Percentiles rank a stretch among this genome's conserved stretches.
phyloP scores from a whole-genome alignment of 1,139 yeast species.

The Geotrichum fermentans region DNA sequence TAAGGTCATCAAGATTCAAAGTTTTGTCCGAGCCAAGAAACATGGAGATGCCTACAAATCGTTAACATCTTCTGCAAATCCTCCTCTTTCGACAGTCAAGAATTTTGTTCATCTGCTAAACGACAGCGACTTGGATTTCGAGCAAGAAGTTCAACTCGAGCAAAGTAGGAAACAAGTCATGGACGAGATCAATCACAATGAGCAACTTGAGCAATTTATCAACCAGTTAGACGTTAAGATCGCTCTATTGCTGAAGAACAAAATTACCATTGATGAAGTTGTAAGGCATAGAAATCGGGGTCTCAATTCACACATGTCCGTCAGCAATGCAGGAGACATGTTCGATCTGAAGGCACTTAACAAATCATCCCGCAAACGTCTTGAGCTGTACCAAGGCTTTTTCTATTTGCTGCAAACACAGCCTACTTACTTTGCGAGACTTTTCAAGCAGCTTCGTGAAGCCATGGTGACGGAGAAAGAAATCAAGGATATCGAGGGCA shows the following conservation, averaged over 20 bases:
- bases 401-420: constrained; percentile 83
- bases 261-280: constrained; percentile 72
- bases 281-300: constrained; percentile 49
- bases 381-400: constrained; percentile 67
- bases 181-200: constrained; percentile 59
- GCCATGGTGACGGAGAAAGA: constrained; percentile 35
- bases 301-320: constrained; percentile 26
- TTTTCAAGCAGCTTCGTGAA: constrained; percentile 41
- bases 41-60: constrained; percentile 72
- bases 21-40: constrained; percentile 60
- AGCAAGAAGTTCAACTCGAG: constrained; percentile 68
- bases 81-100: constrained; percentile 71
- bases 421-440: constrained; percentile 63
- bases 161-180: constrained; percentile 62
- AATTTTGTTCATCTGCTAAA: constrained; percentile 73
- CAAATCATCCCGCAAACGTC: constrained; percentile 40
- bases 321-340: constrained; percentile 30
- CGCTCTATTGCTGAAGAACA: constrained; percentile 70
- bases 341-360: constrained; percentile 42
- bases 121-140: constrained; percentile 68
- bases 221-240: constrained; percentile 80
- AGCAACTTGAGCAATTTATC: constrained; percentile 64
- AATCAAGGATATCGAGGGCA: constrained; percentile 43
- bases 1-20: constrained; percentile 67
- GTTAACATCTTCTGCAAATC: constrained; percentile 63